Conservation (phyloP, 1,284 basidiomycete species). For the Fomitopsis schrenkii region DNA sequence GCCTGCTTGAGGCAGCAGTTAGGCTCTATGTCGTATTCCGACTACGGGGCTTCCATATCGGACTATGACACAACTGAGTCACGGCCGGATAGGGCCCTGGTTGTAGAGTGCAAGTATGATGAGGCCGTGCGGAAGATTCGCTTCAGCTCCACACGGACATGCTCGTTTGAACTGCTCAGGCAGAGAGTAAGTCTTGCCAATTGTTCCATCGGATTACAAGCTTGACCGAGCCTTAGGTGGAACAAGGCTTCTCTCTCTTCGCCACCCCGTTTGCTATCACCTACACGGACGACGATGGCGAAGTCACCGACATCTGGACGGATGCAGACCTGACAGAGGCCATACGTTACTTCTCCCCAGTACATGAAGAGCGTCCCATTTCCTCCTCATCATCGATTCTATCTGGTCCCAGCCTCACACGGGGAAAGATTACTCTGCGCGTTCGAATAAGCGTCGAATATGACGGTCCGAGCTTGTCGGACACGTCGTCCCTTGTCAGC, state of each 20-base stretch:
- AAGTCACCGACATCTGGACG: conserved; percentile 61
- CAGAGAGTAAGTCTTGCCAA: conserved; percentile 46
- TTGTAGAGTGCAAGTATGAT: conserved; percentile 79
- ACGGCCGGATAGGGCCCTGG: conserved; percentile 58
- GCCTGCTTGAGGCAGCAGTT: conserved; percentile 9
- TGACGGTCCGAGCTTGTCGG: conserved; percentile 87
- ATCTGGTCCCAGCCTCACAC: conserved; percentile 65
- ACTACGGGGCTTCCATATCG: conserved; percentile 21
- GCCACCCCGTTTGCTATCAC: conserved; percentile 66
- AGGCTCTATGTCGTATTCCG: conserved; percentile 23
- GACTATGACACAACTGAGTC: conserved; percentile 23
- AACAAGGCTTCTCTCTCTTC: conserved; percentile 77
- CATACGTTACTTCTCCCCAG: conserved; percentile 77
- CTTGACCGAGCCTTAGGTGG: conserved; percentile 48
- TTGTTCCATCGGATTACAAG: neutral
- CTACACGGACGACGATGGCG: conserved; percentile 87
- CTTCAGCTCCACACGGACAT: conserved; percentile 73
- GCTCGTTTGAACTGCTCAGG: conserved; percentile 68
- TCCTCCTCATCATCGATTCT: conserved; percentile 72
- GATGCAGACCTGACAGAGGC: conserved; percentile 82
- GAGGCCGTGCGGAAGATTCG: conserved; percentile 69
- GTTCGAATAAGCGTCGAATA: conserved; percentile 81
- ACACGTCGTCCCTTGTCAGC: conserved; percentile 77
- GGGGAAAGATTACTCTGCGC: conserved; percentile 68
- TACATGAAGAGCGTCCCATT: conserved; percentile 59